Conservation (phyloP, 2,329 filamentous ascomycete species). For the Epichloe bromicola region DNA sequence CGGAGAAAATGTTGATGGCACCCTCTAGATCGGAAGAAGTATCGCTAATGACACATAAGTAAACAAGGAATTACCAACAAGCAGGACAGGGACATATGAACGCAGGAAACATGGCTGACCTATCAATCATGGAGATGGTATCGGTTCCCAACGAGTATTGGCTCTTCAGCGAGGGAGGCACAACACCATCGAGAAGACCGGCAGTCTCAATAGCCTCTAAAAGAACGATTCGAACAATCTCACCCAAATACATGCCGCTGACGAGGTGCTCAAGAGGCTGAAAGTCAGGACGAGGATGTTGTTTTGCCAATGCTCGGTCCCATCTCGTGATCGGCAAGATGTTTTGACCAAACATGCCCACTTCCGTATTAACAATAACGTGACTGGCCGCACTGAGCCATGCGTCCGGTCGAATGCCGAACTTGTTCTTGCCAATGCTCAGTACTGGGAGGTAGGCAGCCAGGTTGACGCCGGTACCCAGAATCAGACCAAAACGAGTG, state of each 20-base stretch:
- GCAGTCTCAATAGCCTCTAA: conserved; percentile 44
- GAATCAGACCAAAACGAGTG: conserved; percentile 50
- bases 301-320: conserved; percentile 40
- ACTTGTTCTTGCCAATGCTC: conserved; percentile 41
- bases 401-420: conserved; percentile 36
- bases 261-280: conserved; percentile 51
- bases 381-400: conserved; percentile 48
- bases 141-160: conserved; percentile 49
- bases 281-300: conserved; percentile 43
- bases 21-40: conserved; percentile 26
- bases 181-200: conserved; percentile 40
- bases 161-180: conserved; percentile 38
- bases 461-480: conserved; percentile 55
- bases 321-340: conserved; percentile 48
- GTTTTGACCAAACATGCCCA: conserved; percentile 51
- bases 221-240: conserved; percentile 45
- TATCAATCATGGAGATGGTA: conserved; percentile 43
- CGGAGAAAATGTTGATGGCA: conserved; percentile 35
- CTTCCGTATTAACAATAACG: conserved; percentile 54
- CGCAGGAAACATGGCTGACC: conserved; percentile 26
- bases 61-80: neutral
- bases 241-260: conserved; percentile 53
- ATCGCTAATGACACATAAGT: conserved; percentile 24
- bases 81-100: neutral
- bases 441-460: conserved; percentile 49